Base-by-base conservation (phyloP, 2,329 filamentous ascomycete species). In the Alternaria metachromatica region DNA sequence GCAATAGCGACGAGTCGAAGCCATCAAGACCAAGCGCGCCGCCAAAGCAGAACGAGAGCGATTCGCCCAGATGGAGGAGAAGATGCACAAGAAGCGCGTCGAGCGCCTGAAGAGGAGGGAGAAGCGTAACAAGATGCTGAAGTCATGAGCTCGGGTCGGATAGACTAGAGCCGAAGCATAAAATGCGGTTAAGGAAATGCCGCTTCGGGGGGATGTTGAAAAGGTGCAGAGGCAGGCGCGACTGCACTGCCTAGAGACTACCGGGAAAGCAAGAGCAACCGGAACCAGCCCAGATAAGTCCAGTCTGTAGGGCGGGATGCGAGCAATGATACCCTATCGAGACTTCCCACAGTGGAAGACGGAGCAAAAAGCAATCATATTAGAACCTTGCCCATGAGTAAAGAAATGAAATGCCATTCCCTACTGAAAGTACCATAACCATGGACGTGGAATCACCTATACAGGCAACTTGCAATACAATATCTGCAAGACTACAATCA, bases 51-150 rank as follows among this genome's bases (percentile, higher is more conserved):
- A 98, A 85, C 94, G 92, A 81, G 93, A 94, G 76, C 87, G 95
- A 71, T 98, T 95, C 78, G 93, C 94, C 80, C 93, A 94, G 85
- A 88, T 99, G 88, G 95, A 94, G 20, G 93, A 94, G 83, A 98
- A 96, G 85, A 98, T 99, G 96, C 95, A 98, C 84, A 89, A 88
- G 82, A 98, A 97, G 87, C 87, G 94, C 65, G 91, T 98, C 12
- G 96, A 99, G 83, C 88, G 96, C 73, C 82, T 97, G 81, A 97
- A 94, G 89, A 88, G 94, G 78, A 92, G 93, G 81, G 96, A 99
- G 86, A 98, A 98, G 90, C 89, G 96, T 78, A 99, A 95, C 82
- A 96, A 95, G 84, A 83, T 93, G 79, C 74, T 86, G 64, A 85
- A 85, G 72, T 85, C 84, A 33, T 85, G 80, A 78, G 57, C 51